Evolutionary conservation across 108 stramenopile species (phyloP).

Genomic region (Cyclotella distinguenda): DNA sequence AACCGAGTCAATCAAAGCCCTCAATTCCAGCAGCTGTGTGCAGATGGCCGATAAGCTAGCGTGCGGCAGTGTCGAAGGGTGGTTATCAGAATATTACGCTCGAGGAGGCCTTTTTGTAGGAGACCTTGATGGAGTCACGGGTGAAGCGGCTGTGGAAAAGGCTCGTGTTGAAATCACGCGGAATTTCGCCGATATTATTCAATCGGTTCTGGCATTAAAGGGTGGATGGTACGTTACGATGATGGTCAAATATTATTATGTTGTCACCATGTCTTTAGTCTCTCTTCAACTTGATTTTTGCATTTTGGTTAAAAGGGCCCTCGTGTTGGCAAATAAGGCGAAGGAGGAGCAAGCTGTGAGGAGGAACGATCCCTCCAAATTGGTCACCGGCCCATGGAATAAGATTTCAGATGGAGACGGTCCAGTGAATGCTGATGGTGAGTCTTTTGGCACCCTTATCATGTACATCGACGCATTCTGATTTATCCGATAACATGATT

Average conservation of each 20-base stretch:
- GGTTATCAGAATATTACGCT: constrained; percentile 76
- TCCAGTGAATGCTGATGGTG: constrained; percentile 79
- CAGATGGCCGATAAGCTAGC: constrained; percentile 60
- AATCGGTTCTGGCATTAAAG: constrained; percentile 50
- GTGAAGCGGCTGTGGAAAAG: constrained; percentile 82
- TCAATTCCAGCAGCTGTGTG: constrained; percentile 49
- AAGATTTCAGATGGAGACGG: constrained; percentile 43
- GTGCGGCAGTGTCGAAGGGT: constrained; percentile 55
- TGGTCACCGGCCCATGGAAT: constrained; percentile 46
- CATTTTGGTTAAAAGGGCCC: no score
- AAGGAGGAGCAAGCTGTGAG: constrained; percentile 59
- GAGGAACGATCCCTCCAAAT: constrained; percentile 49
- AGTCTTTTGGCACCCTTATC: background rate
- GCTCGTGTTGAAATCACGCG: constrained; percentile 77
- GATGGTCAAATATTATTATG: no score
- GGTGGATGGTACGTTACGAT: constrained; percentile 18
- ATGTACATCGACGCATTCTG: no score
- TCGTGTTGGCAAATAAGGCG: constrained; percentile 64
- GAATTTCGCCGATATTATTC: constrained; percentile 74
- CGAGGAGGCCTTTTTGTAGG: constrained; percentile 86
- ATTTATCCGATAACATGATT: background rate
- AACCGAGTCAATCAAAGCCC: constrained; percentile 52
- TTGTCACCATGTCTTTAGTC: no score
- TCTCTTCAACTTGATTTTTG: no score
- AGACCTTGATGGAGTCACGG: constrained; percentile 70